These are phyloP conservation scores for Wallemia hederae DNA, from an alignment of 1,284 basidiomycete genomes.

Conservation along the genomic window DNA sequence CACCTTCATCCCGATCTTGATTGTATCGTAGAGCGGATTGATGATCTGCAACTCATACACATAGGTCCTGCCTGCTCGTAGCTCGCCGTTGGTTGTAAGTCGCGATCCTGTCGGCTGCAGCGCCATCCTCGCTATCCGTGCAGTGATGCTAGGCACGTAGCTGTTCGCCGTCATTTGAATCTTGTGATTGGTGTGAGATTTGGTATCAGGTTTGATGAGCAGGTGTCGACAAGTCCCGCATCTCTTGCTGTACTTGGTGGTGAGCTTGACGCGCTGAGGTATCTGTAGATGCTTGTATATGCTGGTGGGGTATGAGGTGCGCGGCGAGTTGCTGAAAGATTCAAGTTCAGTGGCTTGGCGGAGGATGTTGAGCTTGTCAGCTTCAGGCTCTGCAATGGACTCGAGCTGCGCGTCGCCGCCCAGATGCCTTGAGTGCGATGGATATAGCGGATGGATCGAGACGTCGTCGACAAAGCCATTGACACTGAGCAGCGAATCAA, in stretches of 20 bases:
- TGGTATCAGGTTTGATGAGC: constrained; percentile 90
- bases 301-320: background rate
- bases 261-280: constrained; percentile 63
- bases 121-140: constrained; percentile 2
- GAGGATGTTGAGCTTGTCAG: background rate
- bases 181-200: constrained; percentile 75
- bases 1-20: constrained; percentile 49
- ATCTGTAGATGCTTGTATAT: constrained; percentile 33
- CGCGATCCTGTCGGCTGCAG: background rate
- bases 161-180: constrained; percentile 86
- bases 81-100: constrained; percentile 9
- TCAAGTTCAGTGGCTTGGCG: background rate
- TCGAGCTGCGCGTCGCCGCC: background rate
- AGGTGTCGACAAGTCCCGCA: constrained; percentile 85
- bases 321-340: background rate
- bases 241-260: constrained; percentile 77
- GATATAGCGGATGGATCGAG: background rate
- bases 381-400: background rate
- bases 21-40: constrained; percentile 79
- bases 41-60: constrained; percentile 62
- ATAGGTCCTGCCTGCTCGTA: constrained; percentile 47
- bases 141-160: constrained; percentile 63
- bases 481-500: background rate
- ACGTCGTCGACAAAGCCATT: background rate
- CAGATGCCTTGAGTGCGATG: background rate